Evolutionary conservation across 2,329 filamentous ascomycete species (phyloP), one percentile per base, ranked within the genome.

Genomic region (Helotiales sp.): DNA sequence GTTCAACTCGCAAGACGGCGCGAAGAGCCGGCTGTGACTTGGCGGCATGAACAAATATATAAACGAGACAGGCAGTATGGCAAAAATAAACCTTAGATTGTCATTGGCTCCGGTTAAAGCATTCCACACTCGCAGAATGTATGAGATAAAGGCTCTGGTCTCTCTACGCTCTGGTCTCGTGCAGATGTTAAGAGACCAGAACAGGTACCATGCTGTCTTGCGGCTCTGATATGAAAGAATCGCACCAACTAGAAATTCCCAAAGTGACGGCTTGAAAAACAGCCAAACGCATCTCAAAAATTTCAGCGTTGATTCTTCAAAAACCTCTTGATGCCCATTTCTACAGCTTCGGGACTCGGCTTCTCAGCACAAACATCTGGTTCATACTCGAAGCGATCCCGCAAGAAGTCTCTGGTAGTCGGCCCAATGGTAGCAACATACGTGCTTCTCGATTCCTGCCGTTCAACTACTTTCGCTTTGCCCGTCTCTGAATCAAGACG

Each of bases 391-490:
- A 93, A 93, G 1, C 83, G 84, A 22, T 83, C 81, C 17, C 82
- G 77, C 52, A 99, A 80, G 79, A 93, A 89, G 72, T 93, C 89
- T 70, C 90, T 85, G 11, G 96, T 99, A 20, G 96, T 99, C 13
- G 96, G 95, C 0, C 96, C 96, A 78, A 99, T 99, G 0, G 94
- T 96, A 15, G 91, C 93, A 68, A 98, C 83, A 69, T 86, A 88
- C 0, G 89, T 90, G 60, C 78, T 83, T 10, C 80, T 80, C 30
- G 77, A 76, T 63, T 62, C 67, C 64, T 10, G 20, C 65, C 40
- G 55, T 63, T 45, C 58, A 5, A 20, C 17, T 20, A 17, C 28
- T 50, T 26, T 52, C 5, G 26, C 20, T 73, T 77, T 83, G 22
- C 81, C 80, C 0, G 81, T 84, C 20, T 77, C 75, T 5, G 78